Evolutionary conservation across 768 basidiomycete genomes (phyloP).

Genomic region (Steccherinum ochraceum): DNA sequence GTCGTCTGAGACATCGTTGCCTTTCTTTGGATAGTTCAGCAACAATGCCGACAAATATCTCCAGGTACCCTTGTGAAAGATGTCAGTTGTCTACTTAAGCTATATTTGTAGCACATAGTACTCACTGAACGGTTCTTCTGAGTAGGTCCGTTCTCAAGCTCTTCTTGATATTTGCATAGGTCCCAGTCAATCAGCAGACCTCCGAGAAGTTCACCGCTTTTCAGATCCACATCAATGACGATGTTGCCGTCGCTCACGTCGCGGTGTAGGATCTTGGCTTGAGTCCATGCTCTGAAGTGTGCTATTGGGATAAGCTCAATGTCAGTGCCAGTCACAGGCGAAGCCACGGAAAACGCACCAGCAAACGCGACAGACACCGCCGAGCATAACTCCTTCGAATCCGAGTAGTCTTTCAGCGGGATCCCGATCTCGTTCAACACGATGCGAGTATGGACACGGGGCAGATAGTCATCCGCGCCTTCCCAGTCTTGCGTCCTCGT

Average conservation of each 20-base stretch:
- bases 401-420: slow-evolving; percentile 1
- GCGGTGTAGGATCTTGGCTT: slow-evolving; percentile 6
- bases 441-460: slow-evolving; percentile 1
- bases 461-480: too few relatives aligned
- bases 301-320: slow-evolving; percentile 1
- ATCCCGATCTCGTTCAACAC: slow-evolving; percentile 4
- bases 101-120: not conserved
- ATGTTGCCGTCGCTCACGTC: slow-evolving; percentile 7
- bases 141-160: not conserved
- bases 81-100: not conserved
- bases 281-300: slow-evolving; percentile 2
- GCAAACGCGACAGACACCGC: not conserved
- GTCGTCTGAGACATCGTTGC: not conserved
- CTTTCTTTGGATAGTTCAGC: not conserved
- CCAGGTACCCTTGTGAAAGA: slow-evolving; percentile 5
- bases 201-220: not conserved
- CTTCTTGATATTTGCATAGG: slow-evolving; percentile 7
- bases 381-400: not conserved
- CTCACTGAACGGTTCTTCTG: not conserved
- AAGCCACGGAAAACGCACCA: not conserved
- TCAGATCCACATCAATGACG: slow-evolving; percentile 1
- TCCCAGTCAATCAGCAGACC: slow-evolving; percentile 10
- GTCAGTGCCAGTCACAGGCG: not conserved
- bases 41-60: not conserved
- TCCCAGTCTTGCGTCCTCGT: slow-evolving; percentile 1